phyloP scores from a whole-genome alignment of 2,329 filamentous ascomycete genomes.

The Stagonosporopsis cucurbitacearum region DNA sequence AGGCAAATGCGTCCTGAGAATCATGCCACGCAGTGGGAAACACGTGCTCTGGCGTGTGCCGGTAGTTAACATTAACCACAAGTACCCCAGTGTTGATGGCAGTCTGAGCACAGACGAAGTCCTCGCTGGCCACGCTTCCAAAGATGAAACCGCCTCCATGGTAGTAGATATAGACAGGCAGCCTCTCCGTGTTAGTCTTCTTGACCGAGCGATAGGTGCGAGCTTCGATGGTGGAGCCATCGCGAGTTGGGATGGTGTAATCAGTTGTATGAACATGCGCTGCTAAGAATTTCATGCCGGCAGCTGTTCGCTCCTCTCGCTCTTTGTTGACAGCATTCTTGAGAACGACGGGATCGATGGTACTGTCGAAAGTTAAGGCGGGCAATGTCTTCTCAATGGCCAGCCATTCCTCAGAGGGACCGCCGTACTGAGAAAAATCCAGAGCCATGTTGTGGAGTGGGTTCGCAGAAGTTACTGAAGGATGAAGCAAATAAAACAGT shows the following conservation, averaged over 20 bases:
- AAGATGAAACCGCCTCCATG: constrained; percentile 65
- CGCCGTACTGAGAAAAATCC: constrained; percentile 41
- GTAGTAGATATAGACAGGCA: constrained; percentile 58
- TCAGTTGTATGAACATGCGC: constrained; percentile 32
- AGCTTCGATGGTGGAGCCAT: constrained; percentile 54
- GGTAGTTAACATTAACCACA: constrained; percentile 64
- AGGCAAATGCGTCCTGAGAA: constrained; percentile 61
- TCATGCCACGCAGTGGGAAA: constrained; percentile 64
- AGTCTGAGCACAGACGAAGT: constrained; percentile 59
- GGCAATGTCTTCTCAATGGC: constrained; percentile 39
- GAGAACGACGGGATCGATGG: constrained; percentile 23
- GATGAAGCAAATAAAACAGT: background rate
- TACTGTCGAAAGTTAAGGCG: constrained; percentile 29
- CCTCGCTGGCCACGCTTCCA: constrained; percentile 62
- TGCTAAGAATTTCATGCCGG: constrained; percentile 27
- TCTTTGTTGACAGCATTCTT: constrained; percentile 29
- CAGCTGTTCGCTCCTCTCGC: constrained; percentile 29
- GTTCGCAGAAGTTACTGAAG: background rate
- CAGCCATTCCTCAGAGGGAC: constrained; percentile 44
- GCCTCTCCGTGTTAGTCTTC: constrained; percentile 38
- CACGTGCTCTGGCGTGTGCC: constrained; percentile 62
- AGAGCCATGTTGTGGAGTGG: constrained; percentile 14
- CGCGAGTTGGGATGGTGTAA: constrained; percentile 52
- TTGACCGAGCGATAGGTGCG: constrained; percentile 56
- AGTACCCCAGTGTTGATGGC: constrained; percentile 52